Evolutionary conservation across 768 basidiomycete species (phyloP).

Genomic region (Trametes punicea): DNA sequence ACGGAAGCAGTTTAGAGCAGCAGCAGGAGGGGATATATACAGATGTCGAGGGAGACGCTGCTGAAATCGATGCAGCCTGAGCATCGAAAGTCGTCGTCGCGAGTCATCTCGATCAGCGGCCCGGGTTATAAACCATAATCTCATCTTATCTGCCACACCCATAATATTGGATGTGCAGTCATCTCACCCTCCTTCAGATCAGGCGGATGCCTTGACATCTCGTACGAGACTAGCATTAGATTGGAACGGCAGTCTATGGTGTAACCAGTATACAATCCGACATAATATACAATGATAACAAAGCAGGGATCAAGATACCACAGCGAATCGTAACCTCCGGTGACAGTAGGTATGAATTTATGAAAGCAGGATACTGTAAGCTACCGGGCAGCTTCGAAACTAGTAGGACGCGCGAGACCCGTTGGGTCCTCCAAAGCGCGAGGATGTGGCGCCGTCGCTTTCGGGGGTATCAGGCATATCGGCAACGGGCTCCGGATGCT

Average conservation of each 20-base stretch:
- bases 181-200: no score
- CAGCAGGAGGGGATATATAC: slow-evolving; percentile 20
- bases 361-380: background rate
- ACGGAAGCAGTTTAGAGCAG: slow-evolving; percentile 7
- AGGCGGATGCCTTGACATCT: no score
- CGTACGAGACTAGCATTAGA: no score
- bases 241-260: no score
- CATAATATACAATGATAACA: no score
- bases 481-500: background rate
- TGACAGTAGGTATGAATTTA: no score
- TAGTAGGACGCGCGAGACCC: background rate
- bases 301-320: no score
- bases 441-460: background rate
- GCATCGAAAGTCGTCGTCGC: slow-evolving; percentile 30
- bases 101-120: slow-evolving; percentile 17
- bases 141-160: slow-evolving; percentile 2
- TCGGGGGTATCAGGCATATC: background rate
- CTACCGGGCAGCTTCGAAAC: background rate
- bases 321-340: no score
- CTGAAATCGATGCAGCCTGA: slow-evolving; percentile 33
- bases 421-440: background rate
- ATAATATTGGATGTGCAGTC: no score
- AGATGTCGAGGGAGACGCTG: slow-evolving; percentile 20
- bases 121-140: background rate
- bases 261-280: no score